phyloP scores from a whole-genome alignment of 2,329 filamentous ascomycete species.

The Cladosporium sp. region DNA sequence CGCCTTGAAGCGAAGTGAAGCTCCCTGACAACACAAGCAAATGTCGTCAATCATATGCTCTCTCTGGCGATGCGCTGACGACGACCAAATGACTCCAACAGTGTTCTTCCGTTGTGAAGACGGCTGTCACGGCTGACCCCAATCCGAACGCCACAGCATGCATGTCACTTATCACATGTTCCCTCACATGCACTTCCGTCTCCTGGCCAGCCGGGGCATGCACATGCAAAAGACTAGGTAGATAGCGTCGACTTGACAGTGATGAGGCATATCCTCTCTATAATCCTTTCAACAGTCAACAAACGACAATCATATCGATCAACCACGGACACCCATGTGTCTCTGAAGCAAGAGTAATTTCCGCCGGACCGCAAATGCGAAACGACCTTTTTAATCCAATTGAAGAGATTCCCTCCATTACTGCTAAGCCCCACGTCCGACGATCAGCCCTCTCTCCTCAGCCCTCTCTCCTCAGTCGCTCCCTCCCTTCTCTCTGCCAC shows the following conservation, averaged over 20 bases:
- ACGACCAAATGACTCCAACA: too few species aligned
- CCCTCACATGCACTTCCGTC: too few species aligned
- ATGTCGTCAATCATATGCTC: too few species aligned
- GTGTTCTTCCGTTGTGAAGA: background rate
- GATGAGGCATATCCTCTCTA: too few species aligned
- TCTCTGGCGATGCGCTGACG: too few species aligned
- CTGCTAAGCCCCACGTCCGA: background rate
- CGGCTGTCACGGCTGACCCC: background rate
- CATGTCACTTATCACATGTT: background rate
- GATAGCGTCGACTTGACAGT: too few species aligned
- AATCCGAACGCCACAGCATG: background rate
- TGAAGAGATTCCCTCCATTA: background rate
- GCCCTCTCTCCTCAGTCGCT: too few species aligned
- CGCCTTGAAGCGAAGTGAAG: too few species aligned
- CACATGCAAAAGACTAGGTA: background rate
- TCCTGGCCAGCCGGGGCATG: slow-evolving; percentile 2
- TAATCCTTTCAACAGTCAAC: too few species aligned
- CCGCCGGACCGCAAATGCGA: slow-evolving; percentile 8
- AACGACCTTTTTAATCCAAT: slow-evolving; percentile 1
- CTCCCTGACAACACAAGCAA: too few species aligned
- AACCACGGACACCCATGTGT: slow-evolving; percentile 1
- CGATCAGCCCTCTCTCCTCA: background rate
- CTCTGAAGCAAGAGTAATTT: slow-evolving; percentile 9
- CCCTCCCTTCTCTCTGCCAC: too few species aligned
- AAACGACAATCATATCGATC: background rate